A percentile compares a stretch with the other conserved stretches of the same genome.
Evolutionary conservation across 192 early-diverging fungal genomes (phyloP).

Genomic region (Mortierella alpina): DNA sequence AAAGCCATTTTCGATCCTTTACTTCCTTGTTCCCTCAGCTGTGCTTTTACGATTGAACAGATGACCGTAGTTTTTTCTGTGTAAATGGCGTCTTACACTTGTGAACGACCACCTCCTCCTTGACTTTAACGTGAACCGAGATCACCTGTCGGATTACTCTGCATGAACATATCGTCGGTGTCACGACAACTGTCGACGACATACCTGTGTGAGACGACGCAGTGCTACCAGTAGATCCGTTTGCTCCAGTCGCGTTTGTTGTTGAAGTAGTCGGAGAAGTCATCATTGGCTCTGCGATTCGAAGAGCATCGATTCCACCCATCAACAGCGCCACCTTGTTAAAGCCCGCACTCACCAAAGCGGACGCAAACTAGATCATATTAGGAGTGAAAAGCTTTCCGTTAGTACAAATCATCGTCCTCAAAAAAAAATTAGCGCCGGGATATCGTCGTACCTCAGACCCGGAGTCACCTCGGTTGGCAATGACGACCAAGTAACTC

Average conservation of each 20-base stretch:
- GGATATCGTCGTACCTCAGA: conserved; percentile 54
- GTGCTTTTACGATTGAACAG: background rate
- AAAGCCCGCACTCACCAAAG: conserved; percentile 57
- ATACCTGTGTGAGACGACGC: background rate
- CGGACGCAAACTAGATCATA: conserved; percentile 55
- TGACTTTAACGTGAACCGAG: conserved; percentile 25
- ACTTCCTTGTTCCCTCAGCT: too few relatives aligned
- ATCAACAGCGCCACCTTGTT: conserved; percentile 59
- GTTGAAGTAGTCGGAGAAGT: background rate
- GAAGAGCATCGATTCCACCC: conserved; percentile 64
- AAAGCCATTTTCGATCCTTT: conserved; percentile 1
- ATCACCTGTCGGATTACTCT: conserved; percentile 37
- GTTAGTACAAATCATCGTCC: too few relatives aligned
- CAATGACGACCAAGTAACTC: conserved; percentile 66
- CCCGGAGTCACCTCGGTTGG: conserved; percentile 55
- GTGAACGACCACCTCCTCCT: conserved; percentile 38
- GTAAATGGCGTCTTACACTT: conserved; percentile 50
- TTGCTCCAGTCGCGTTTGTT: background rate
- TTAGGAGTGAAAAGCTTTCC: too few relatives aligned
- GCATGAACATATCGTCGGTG: conserved; percentile 33
- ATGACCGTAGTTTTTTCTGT: conserved; percentile 20
- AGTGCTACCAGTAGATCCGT: background rate
- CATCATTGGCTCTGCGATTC: conserved; percentile 10
- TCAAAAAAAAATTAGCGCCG: background rate
- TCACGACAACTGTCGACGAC: background rate